Evolutionary conservation across 768 basidiomycete genomes (phyloP), one percentile per base, ranked within the genome.

Genomic region (Agaricus bisporus): DNA sequence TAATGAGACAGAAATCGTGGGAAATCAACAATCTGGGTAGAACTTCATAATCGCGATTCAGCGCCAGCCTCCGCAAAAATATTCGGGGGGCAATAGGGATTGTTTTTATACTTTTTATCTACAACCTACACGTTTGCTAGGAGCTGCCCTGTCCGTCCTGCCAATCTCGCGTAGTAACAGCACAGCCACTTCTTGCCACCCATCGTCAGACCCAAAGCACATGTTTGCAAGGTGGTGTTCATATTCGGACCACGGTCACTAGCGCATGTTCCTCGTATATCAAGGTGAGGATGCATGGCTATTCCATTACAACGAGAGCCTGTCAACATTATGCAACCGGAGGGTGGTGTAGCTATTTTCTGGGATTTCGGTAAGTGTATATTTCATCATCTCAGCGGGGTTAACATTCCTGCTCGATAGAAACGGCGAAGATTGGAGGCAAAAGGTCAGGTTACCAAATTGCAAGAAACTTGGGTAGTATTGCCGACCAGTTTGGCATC

Each of bases 401-500:
- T 50, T 22, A 17, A 44, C 38, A 25, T 26, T 15, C 20, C 5
- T 11, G 44, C 6, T 32, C 75, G 17, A 15, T 26, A 75, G 75
- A 56, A 71, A 73, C 56, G 70, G 73, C 55, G 62, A 65, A 0
- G 55, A 68, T 17, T 64, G 73, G n/a, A 61, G 25, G 68, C 20
- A 69, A 51, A 36, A 61, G 64, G 10, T 68, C 78, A 4, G 73
- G 76, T 10, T 74, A 71, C 56, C 64, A 68, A 15, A 64, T 78
- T 17, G 72, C 72, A 3, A 68, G 74, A 55, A 72, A 69, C 42
- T 73, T 82, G 5, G 67, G 73, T 22, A 63, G 66, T 17, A 57
- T 79, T n/a, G 74, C 78, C 2, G 72, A 74, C 46, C 51, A 67
- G 4, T 79, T 73, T 59, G 81, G 81, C 38, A 69, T 64, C 51